Evolutionary conservation across 768 basidiomycete genomes (phyloP).

Genomic region (Hortiboletus campestris): DNA sequence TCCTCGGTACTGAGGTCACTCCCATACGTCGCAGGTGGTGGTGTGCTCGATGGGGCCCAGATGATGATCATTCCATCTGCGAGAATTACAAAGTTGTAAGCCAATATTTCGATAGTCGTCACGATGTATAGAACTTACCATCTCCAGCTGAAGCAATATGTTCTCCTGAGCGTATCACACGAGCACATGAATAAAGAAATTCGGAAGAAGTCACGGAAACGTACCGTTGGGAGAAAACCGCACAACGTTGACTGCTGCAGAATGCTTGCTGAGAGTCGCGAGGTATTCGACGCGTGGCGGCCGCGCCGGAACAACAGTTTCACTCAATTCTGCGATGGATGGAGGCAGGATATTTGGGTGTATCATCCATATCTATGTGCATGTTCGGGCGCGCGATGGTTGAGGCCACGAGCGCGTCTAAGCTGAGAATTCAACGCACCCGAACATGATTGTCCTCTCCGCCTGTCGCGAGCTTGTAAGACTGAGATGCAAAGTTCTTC

Average conservation of each 20-base stretch:
- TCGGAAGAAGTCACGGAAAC: slow-evolving; percentile 17
- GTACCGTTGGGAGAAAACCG: slow-evolving; percentile 92
- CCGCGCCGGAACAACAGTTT: slow-evolving; percentile 39
- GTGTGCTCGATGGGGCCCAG: slow-evolving; percentile 82
- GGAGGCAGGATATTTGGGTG: slow-evolving; percentile 84
- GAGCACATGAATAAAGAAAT: slow-evolving; percentile 1
- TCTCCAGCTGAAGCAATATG: slow-evolving; percentile 95
- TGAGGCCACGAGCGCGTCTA: slow-evolving; percentile 12
- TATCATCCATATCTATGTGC: slow-evolving; percentile 83
- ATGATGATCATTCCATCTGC: slow-evolving; percentile 96
- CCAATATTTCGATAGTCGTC: neutral
- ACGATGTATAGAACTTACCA: slow-evolving; percentile 50
- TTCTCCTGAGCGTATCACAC: slow-evolving; percentile 56
- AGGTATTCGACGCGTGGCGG: slow-evolving; percentile 95
- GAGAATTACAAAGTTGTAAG: neutral
- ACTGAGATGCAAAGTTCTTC: slow-evolving; percentile 59
- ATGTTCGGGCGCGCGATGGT: slow-evolving; percentile 5
- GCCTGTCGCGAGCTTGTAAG: slow-evolving; percentile 91
- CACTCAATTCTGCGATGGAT: slow-evolving; percentile 42
- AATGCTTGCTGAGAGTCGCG: slow-evolving; percentile 89
- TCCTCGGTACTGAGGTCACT: slow-evolving; percentile 79
- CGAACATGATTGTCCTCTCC: slow-evolving; percentile 97
- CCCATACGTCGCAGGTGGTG: slow-evolving; percentile 74
- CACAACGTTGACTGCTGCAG: slow-evolving; percentile 94
- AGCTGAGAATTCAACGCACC: slow-evolving; percentile 50